These are phyloP conservation scores for Cerrena zonata DNA, from an alignment of 1,284 basidiomycete species.

Conservation along the genomic window DNA sequence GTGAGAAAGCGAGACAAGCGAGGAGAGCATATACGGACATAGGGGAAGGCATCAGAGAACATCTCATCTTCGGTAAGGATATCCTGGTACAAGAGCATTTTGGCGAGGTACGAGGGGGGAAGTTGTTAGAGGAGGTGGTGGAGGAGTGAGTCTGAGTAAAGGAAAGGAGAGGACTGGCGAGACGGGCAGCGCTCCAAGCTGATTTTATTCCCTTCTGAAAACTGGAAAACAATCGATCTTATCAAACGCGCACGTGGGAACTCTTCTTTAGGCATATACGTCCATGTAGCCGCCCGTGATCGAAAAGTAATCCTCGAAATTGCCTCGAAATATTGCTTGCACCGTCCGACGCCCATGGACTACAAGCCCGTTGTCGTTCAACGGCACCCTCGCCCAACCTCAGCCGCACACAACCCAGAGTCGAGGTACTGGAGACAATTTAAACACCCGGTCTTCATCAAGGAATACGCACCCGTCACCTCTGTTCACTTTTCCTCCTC, in stretches of 20 bases:
- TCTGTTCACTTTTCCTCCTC: conserved; percentile 83
- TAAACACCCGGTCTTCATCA: conserved; percentile 84
- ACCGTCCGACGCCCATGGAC: conserved; percentile 45
- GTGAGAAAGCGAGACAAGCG: too few relatives aligned
- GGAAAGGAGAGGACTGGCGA: conserved; percentile 20
- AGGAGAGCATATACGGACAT: conserved; percentile 45
- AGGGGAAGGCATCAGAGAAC: conserved; percentile 89
- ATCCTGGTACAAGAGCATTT: conserved; percentile 78
- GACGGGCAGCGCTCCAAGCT: conserved; percentile 17
- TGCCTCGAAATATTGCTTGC: too few relatives aligned
- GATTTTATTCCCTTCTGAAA: conserved; percentile 13
- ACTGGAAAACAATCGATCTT: conserved; percentile 25
- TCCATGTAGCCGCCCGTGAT: conserved; percentile 10
- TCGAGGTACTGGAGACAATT: conserved; percentile 78
- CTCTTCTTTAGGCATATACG: conserved; percentile 7
- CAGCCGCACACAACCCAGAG: conserved; percentile 61
- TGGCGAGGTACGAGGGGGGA: conserved; percentile 17
- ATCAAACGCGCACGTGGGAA: conserved; percentile 24
- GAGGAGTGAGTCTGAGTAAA: too few relatives aligned
- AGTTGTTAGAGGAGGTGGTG: conserved; percentile 14
- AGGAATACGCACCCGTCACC: conserved; percentile 91
- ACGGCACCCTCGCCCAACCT: conserved; percentile 49
- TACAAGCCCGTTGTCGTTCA: conserved; percentile 72
- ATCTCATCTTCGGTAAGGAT: conserved; percentile 85
- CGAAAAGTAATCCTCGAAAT: conserved; percentile 3